Conservation (phyloP, 2,329 filamentous ascomycete genomes). For the Endocalyx cinctus region DNA sequence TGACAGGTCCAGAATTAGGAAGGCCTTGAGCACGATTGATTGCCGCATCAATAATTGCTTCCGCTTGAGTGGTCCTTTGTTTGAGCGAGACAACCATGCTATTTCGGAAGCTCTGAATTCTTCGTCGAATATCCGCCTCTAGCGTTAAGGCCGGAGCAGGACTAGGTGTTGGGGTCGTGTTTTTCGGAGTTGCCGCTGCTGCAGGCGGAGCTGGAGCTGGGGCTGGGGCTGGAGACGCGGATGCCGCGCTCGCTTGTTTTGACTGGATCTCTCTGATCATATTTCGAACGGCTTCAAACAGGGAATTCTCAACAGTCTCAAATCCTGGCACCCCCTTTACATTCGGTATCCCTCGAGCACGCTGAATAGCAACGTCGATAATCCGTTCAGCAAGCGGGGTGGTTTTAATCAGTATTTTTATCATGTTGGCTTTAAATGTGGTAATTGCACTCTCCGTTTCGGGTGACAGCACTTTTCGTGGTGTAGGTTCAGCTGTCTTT, state of each 20-base stretch:
- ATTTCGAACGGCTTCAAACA: slow-evolving; percentile 22
- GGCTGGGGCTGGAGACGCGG: slow-evolving; percentile 20
- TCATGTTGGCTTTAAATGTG: slow-evolving; percentile 25
- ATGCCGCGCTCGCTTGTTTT: slow-evolving; percentile 17
- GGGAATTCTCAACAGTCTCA: slow-evolving; percentile 21
- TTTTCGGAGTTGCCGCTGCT: slow-evolving; percentile 8
- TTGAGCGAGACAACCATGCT: slow-evolving; percentile 26
- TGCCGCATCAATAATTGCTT: slow-evolving; percentile 26
- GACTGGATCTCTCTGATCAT: slow-evolving; percentile 26
- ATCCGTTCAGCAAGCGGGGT: slow-evolving; percentile 24
- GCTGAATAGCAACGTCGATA: slow-evolving; percentile 25
- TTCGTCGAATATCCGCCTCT: slow-evolving; percentile 25
- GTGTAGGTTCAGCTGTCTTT: slow-evolving; percentile 6
- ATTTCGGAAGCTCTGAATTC: slow-evolving; percentile 23
- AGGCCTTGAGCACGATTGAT: slow-evolving; percentile 28
- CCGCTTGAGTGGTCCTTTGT: slow-evolving; percentile 25
- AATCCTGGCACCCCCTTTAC: slow-evolving; percentile 21
- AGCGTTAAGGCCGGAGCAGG: slow-evolving; percentile 17
- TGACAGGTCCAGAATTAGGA: slow-evolving; percentile 19
- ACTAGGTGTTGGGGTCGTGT: slow-evolving; percentile 20
- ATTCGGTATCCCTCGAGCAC: slow-evolving; percentile 22
- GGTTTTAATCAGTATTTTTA: slow-evolving; percentile 21
- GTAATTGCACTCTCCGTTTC: slow-evolving; percentile 25
- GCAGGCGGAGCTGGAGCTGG: too few species aligned
- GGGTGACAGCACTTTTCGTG: slow-evolving; percentile 15